A percentile compares a stretch with the other conserved stretches of the same genome.
Evolutionary conservation across 2,329 filamentous ascomycete species (phyloP).

Genomic region (Beauveria sp.): DNA sequence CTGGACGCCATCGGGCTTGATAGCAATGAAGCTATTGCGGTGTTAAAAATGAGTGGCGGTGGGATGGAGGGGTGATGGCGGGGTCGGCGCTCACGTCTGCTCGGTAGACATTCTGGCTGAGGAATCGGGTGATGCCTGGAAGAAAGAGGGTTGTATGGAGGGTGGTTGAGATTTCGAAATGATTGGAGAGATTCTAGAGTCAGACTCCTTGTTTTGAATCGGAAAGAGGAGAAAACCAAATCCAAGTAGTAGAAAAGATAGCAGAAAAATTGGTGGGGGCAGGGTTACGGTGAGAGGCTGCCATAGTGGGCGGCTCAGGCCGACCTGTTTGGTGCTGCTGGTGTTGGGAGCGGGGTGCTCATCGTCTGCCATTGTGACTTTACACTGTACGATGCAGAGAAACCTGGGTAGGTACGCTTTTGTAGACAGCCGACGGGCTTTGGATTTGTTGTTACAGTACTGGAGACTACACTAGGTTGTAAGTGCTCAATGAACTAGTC

Average conservation of each 20-base stretch:
- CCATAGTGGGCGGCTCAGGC: slow-evolving; percentile 17
- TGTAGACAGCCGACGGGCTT: neutral
- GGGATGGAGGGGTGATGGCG: slow-evolving; percentile 23
- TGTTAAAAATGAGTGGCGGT: slow-evolving; percentile 17
- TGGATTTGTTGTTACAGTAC: no score
- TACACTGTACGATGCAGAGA: slow-evolving; percentile 10
- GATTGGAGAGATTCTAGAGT: slow-evolving; percentile 19
- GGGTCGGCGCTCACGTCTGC: slow-evolving; percentile 68
- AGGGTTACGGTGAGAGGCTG: slow-evolving; percentile 29
- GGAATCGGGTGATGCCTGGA: slow-evolving; percentile 20
- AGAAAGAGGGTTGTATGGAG: slow-evolving; percentile 21
- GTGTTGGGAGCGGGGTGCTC: slow-evolving; percentile 25
- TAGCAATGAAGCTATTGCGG: slow-evolving; percentile 84
- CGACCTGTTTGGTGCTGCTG: slow-evolving; percentile 16
- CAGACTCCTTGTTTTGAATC: slow-evolving; percentile 17
- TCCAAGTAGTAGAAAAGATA: slow-evolving; percentile 30
- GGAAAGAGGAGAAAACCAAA: slow-evolving; percentile 29
- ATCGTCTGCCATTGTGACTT: slow-evolving; percentile 22
- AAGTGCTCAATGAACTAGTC: no score
- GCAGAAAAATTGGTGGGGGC: slow-evolving; percentile 36
- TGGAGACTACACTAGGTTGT: no score
- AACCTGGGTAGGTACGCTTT: neutral
- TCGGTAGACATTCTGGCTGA: slow-evolving; percentile 58
- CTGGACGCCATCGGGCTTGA: slow-evolving; percentile 99
- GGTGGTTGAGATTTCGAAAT: slow-evolving; percentile 21